Base-by-base conservation (phyloP, 139 green algal genomes). In the Volvox reticuliferus region DNA sequence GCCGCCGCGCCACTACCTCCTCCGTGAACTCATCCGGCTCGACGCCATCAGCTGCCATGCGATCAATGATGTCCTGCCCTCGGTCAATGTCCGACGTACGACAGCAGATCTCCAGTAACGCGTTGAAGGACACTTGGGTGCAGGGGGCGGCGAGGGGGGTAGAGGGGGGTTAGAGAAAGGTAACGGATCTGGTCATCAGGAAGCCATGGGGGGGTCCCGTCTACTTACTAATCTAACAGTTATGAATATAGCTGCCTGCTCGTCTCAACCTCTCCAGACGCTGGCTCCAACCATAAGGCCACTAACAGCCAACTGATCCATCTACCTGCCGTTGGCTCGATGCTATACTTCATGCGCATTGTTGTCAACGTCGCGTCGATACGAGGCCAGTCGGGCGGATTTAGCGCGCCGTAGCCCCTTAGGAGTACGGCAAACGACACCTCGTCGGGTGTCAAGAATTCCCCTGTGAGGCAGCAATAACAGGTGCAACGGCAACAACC, bases 401-500 rank as follows among this genome's bases (percentile, higher is more conserved):
- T 88, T 0, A 69, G 50, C 5, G 61, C 87, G 87, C 97, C 97
- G 77, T 98, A 98, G 22, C 97, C 97, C 0, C 96, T 89, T 65
- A 98, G 92, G 89, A 99, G 83, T 28, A 98, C 95, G 2, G 92
- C 92, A 92, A 98, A 99, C 1, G 96, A 94, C 2, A 99, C 93
- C 71, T 98, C 97, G 89, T 99, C 97, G 6, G 96, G 96, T 61
- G 91, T 9, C 82, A 98, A 94, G 61, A 97, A 94, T 36, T 96
- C 92, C n/a, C 92, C 94, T 95, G 88, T 14, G 0, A 32, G 36
- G 35, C 68, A 79, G 18, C 71, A 79, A 14, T 32, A 79, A 30
- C 21, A 79, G 71, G 26, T 18, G 71, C 71, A 79, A 12, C 71
- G 35, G 71, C 20, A 84, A 24, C 36, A 84, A 18, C 21, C 78